Conservation (phyloP, 23 red algal genomes). For the Pyropia yezoensis region DNA sequence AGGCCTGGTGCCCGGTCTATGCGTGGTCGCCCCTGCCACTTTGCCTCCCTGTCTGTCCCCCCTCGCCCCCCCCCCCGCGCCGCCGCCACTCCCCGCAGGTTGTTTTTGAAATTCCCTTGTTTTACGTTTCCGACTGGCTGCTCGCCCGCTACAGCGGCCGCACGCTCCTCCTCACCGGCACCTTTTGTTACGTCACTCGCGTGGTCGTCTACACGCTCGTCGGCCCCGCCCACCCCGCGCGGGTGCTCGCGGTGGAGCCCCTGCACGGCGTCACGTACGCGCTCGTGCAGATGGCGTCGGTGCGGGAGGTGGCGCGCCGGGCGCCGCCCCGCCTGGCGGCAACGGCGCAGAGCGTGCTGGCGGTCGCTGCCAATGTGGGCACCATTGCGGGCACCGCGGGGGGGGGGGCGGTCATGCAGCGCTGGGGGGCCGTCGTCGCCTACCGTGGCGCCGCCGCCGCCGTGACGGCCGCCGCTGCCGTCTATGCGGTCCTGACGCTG, state of each 20-base stretch:
- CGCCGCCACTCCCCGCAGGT: neutral
- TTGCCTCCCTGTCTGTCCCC: too few species aligned
- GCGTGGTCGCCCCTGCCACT: too few species aligned
- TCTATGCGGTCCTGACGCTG: neutral
- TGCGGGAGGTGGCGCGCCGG: conserved; percentile 22
- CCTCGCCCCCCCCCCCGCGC: too few species aligned
- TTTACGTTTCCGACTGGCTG: conserved; percentile 16
- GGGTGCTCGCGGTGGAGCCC: conserved; percentile 39
- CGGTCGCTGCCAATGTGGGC: conserved; percentile 8
- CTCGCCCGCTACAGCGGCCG: conserved; percentile 20
- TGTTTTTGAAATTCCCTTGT: conserved; percentile 57
- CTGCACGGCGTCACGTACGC: conserved; percentile 71
- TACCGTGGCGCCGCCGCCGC: conserved; percentile 16
- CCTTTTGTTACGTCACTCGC: conserved; percentile 30
- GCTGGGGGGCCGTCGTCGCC: conserved; percentile 14
- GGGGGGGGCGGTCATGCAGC: conserved; percentile 39
- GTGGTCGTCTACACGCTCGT: conserved; percentile 38
- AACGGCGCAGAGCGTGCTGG: conserved; percentile 33
- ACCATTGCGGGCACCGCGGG: conserved; percentile 18
- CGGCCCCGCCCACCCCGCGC: conserved; percentile 11
- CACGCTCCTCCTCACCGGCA: conserved; percentile 33
- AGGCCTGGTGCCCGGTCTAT: too few species aligned
- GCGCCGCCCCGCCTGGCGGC: conserved; percentile 21
- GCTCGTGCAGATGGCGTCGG: conserved; percentile 17
- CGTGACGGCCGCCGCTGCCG: conserved; percentile 11